Percentiles rank a stretch among this genome's conserved stretches.
Conservation (phyloP, 208 protist species). For the Wallacemonas sp. region DNA sequence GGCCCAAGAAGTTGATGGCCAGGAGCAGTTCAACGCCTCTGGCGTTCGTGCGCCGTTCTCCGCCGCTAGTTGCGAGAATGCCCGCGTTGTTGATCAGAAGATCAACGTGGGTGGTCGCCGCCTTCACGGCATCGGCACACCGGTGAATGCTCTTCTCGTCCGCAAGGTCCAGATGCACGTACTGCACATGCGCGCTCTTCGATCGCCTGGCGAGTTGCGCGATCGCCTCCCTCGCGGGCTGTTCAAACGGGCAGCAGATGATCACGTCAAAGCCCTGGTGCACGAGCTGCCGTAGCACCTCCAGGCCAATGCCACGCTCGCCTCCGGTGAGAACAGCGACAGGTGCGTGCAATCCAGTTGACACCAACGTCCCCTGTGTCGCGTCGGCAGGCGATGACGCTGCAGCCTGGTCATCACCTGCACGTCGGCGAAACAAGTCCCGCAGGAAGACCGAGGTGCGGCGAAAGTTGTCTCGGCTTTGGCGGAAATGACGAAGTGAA, state of each 20-base stretch:
- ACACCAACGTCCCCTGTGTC: no score
- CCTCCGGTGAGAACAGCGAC: conserved; percentile 48
- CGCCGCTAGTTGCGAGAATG: conserved; percentile 18
- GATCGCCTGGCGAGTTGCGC: neutral
- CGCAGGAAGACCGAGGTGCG: conserved; percentile 29
- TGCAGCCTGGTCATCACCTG: neutral
- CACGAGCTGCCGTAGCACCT: conserved; percentile 35
- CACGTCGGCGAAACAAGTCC: conserved; percentile 2
- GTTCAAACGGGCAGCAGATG: conserved; percentile 45
- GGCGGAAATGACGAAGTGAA: conserved; percentile 28
- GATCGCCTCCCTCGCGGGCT: conserved; percentile 26
- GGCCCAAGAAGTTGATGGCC: conserved; percentile 56
- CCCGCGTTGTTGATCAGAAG: conserved; percentile 62
- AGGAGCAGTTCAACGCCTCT: conserved; percentile 45
- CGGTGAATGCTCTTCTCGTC: conserved; percentile 34
- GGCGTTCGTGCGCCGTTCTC: conserved; percentile 19
- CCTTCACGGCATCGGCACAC: conserved; percentile 20
- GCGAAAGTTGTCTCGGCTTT: conserved; percentile 33
- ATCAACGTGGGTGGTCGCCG: conserved; percentile 35
- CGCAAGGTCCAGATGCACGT: conserved; percentile 37
- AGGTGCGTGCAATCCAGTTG: no score
- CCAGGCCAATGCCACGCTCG: conserved; percentile 39
- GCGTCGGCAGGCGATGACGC: no score
- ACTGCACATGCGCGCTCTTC: neutral
- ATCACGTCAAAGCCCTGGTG: conserved; percentile 30